Base-by-base conservation (phyloP, 805 yeast genomes). In the Hanseniaspora occidentalis region DNA sequence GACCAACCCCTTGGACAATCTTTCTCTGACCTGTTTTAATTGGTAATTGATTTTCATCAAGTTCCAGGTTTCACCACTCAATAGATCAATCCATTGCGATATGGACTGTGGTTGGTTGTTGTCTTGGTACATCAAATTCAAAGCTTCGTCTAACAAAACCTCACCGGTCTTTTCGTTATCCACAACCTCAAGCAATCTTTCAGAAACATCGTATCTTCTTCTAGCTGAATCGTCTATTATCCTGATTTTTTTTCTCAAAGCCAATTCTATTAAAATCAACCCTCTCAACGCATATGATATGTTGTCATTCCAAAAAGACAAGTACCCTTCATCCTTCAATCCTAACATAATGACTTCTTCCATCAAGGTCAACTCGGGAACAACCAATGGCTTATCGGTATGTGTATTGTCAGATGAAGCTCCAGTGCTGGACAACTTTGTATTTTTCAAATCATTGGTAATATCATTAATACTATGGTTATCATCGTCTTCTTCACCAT, bases 41-140 rank as follows among this genome's bases (percentile, higher is more conserved):
- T 92, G 98, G 65, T 89, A 92, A 54, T 80, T 82, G 51, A 89
- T 86, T 58, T 92, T 92, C 75, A 88, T 72, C 50, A 92, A 65
- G 61, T 89, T 92, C 98, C 98, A 92, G 4, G 98, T 92, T 60
- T 92, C 98, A 35, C 94, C 98, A 46, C 86, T 75, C 46, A 92
- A 71, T 43, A 89, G 71, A 58, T 92, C 97, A 50, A 92, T 84
- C 98, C 98, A 92, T 48, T 78, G 78, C 33, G 82, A 71, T 35
- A 92, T 88, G 25, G 85, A 73, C 52, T 84, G 68, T 39, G 84
- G 79, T 45, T 80, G 88, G 14, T 41, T 40, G 18, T 41, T 41
- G 56, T 84, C 92, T 45, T 71, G 71, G 55, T 84, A 84, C 84
- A 92, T 92, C 52, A 88, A 67, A 57, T 81, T 85, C 52, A 92